Conservation (phyloP, 2,329 filamentous ascomycete species). For the Xenoacremonium recifei region DNA sequence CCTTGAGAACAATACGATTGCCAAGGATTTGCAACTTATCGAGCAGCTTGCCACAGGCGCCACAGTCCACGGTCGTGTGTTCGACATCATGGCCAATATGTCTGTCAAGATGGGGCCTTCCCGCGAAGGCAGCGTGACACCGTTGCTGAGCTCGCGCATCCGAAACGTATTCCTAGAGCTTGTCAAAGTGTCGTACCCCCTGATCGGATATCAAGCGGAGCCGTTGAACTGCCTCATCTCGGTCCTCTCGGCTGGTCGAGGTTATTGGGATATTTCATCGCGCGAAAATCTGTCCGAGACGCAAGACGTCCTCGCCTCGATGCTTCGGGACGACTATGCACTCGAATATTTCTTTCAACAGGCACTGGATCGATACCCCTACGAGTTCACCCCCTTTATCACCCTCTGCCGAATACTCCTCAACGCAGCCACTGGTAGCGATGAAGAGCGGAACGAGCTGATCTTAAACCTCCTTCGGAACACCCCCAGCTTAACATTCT, state of each 20-base stretch:
- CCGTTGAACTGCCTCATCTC: slow-evolving; percentile 65
- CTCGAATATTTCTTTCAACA: slow-evolving; percentile 62
- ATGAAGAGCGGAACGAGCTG: slow-evolving; percentile 42
- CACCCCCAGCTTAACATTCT: slow-evolving; percentile 74
- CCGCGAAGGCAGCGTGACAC: slow-evolving; percentile 46
- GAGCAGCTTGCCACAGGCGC: slow-evolving; percentile 49
- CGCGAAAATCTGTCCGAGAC: slow-evolving; percentile 29
- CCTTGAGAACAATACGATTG: slow-evolving; percentile 47
- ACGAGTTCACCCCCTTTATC: slow-evolving; percentile 78
- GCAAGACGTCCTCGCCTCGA: slow-evolving; percentile 33
- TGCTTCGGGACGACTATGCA: slow-evolving; percentile 41
- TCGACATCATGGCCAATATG: slow-evolving; percentile 53
- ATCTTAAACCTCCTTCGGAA: slow-evolving; percentile 65
- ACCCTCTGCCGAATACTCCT: slow-evolving; percentile 66
- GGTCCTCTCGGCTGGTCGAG: slow-evolving; percentile 55
- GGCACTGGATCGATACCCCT: slow-evolving; percentile 77
- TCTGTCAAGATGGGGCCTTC: slow-evolving; percentile 45
- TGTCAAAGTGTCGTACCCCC: slow-evolving; percentile 63
- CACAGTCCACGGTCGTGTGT: slow-evolving; percentile 51
- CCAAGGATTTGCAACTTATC: slow-evolving; percentile 51
- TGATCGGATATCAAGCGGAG: slow-evolving; percentile 71
- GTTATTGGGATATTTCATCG: slow-evolving; percentile 53
- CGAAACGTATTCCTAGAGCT: slow-evolving; percentile 68
- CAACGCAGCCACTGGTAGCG: slow-evolving; percentile 30
- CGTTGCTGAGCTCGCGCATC: slow-evolving; percentile 60